A percentile compares a stretch with the other conserved stretches of the same genome.
Conservation (phyloP, 2,329 filamentous ascomycete genomes). For the Fusarium mangiferae region DNA sequence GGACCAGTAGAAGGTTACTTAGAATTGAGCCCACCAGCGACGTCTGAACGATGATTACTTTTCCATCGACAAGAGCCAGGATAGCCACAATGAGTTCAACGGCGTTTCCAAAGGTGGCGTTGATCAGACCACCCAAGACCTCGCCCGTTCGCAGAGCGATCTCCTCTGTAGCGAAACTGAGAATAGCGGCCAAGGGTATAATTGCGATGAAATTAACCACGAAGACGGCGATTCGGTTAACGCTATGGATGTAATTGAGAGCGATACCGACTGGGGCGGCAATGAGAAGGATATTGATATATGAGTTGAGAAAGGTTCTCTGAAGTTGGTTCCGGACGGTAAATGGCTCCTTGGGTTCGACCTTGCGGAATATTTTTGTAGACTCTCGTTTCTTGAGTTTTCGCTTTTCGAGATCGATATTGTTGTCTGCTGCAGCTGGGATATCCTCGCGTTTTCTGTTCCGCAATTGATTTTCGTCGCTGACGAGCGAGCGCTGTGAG, state of each 20-base stretch:
- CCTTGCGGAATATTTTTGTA: constrained; percentile 56
- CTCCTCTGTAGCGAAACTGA: constrained; percentile 91
- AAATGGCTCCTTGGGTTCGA: constrained; percentile 64
- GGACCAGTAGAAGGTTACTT: constrained; percentile 86
- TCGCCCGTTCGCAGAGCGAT: constrained; percentile 85
- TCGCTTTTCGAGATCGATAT: constrained; percentile 38
- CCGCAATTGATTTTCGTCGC: constrained; percentile 41
- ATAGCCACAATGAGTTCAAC: constrained; percentile 91
- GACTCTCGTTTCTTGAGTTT: constrained; percentile 55
- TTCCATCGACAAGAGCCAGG: constrained; percentile 77
- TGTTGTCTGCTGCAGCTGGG: constrained; percentile 5
- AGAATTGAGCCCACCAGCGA: constrained; percentile 92
- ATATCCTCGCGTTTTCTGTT: constrained; percentile 47
- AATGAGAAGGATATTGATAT: constrained; percentile 85
- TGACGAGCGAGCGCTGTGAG: constrained; percentile 33
- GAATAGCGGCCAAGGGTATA: constrained; percentile 85
- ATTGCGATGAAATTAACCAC: constrained; percentile 95
- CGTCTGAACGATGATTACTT: constrained; percentile 89
- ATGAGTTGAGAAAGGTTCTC: constrained; percentile 81
- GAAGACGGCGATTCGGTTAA: constrained; percentile 75
- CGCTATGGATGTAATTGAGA: constrained; percentile 68
- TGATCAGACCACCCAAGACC: constrained; percentile 86
- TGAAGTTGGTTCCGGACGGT: constrained; percentile 74
- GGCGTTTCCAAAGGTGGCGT: constrained; percentile 92
- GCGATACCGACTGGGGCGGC: constrained; percentile 84